Evolutionary conservation across 2,329 filamentous ascomycete species (phyloP), one percentile per base, ranked within the genome.

Genomic region (Thielaviopsis euricoi): DNA sequence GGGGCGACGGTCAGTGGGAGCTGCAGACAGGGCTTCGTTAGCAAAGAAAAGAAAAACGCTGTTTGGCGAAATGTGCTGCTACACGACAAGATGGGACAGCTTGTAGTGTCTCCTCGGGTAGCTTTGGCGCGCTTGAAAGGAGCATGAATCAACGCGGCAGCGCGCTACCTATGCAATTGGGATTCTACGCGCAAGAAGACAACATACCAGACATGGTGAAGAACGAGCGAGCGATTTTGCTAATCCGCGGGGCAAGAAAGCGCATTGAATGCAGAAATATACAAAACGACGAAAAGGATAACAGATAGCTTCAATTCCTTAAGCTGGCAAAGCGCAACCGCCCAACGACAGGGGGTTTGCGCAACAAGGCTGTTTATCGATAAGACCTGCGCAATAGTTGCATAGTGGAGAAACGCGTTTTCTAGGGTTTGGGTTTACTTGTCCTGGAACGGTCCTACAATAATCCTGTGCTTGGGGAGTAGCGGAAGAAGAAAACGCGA

Each of bases 1-100:
- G 15, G 86, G 86, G 33, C 80, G 78, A 63, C 71, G 71, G 66
- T 80, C 76, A 57, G 71, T 62, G n/a, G 75, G 72, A 51, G 54
- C 58, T 48, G 52, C 51, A 19, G 23, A 23, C 15, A 17, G 10
- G 13, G 10, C 15, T 40, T 40, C 13, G 10, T 40, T 26, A 26
- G n/a, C n/a, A n/a, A n/a, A n/a, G n/a, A n/a, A n/a, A n/a, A n/a
- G n/a, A n/a, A n/a, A n/a, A n/a, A n/a, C n/a, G n/a, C n/a, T n/a
- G n/a, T n/a, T n/a, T n/a, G n/a, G n/a, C n/a, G n/a, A n/a, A n/a
- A n/a, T n/a, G n/a, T n/a, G n/a, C n/a, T n/a, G n/a, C 9, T 26
- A 26, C 25, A 26, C 25, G 25, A 4, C 25, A 26, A 26, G 25
- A 40, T 40, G 4, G 3, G 10, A 13, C 13, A 40, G 37, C 37